phyloP scores from a whole-genome alignment of 2,329 filamentous ascomycete species.

The Penicillium psychrosexuale region DNA sequence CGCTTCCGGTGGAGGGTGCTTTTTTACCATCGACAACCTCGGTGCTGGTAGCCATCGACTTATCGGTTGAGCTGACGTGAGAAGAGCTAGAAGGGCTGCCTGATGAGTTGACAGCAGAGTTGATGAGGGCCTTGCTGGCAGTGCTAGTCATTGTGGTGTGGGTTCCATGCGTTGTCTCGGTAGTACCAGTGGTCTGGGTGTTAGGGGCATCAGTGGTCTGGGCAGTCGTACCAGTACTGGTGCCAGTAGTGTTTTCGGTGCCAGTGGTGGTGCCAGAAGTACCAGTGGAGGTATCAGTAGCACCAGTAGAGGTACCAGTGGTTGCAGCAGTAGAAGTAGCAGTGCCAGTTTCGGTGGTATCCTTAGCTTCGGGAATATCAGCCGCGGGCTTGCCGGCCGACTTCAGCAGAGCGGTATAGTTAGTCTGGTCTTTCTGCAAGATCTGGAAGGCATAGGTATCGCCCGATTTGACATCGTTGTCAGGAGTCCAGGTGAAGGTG shows the following conservation, averaged over 20 bases:
- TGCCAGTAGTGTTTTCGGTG: too few species aligned
- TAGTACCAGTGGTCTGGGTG: background rate
- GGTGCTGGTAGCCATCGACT: constrained; percentile 8
- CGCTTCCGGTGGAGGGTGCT: constrained; percentile 10
- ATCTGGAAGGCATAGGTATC: constrained; percentile 60
- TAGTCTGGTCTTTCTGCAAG: constrained; percentile 49
- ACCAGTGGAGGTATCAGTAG: background rate
- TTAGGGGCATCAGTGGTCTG: constrained; percentile 4
- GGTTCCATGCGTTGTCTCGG: constrained; percentile 8
- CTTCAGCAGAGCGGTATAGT: constrained; percentile 56
- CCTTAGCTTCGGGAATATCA: constrained; percentile 6
- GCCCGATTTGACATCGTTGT: constrained; percentile 42
- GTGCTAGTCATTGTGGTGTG: constrained; percentile 50
- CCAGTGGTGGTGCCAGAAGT: background rate
- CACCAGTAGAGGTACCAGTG: background rate
- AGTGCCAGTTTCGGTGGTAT: constrained; percentile 4
- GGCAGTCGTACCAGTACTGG: constrained; percentile 1
- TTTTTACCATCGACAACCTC: constrained; percentile 12
- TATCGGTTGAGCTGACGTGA: constrained; percentile 16
- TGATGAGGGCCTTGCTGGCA: constrained; percentile 54
- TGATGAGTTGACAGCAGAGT: constrained; percentile 18
- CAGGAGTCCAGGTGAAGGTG: constrained; percentile 52
- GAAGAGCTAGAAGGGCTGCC: constrained; percentile 18
- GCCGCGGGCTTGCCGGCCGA: constrained; percentile 34
- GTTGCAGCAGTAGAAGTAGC: background rate